Evolutionary conservation across 2,329 filamentous ascomycete genomes (phyloP), one percentile per base, ranked within the genome.

Genomic region (Ophiostoma quercus): DNA sequence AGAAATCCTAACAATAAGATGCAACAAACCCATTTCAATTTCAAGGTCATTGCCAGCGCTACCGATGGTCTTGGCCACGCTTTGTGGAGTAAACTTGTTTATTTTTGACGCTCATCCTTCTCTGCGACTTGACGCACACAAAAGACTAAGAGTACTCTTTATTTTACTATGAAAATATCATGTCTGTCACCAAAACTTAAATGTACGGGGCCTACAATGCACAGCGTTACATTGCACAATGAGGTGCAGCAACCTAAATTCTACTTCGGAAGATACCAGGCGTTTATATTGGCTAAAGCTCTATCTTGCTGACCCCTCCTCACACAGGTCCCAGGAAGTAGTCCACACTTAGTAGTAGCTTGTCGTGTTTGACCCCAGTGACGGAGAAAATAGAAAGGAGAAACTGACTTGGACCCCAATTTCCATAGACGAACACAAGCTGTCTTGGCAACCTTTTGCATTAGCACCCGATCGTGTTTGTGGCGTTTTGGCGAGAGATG

Each of bases 181-280:
- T 47, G 14, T 1, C 7, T 9, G 41, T 43, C 41, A 3, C 3
- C 5, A n/a, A 6, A 47, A 16, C 8, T 19, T 3, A 25, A 25
- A 12, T 16, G 11, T 57, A 25, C 51, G 51, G 51, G 51, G 51
- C 51, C 51, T 25, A 25, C 2, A 12, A 57, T 57, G 4, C 51
- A 12, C n/a, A 9, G 51, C 11, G 51, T 57, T 57, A 57, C 51
- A 57, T 57, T 11, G 51, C 5, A 25, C 3, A 22, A 14, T 14
- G n/a, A 57, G 51, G 51, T 57, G 51, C 51, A 25, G n/a, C 51
- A 57, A 57, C 51, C 51, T 57, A 57, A 57, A 25, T 57, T 29
- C n/a, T 57, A 57, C 9, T 29, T 57, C 51, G 51, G 8, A 22
- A 4, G 22, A 57, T 57, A 57, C n/a, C 12, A 11, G 3, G 29